Evolutionary conservation across 176 grass and related monocot species (phyloP).

Genomic region (Saccharum spontaneum): DNA sequence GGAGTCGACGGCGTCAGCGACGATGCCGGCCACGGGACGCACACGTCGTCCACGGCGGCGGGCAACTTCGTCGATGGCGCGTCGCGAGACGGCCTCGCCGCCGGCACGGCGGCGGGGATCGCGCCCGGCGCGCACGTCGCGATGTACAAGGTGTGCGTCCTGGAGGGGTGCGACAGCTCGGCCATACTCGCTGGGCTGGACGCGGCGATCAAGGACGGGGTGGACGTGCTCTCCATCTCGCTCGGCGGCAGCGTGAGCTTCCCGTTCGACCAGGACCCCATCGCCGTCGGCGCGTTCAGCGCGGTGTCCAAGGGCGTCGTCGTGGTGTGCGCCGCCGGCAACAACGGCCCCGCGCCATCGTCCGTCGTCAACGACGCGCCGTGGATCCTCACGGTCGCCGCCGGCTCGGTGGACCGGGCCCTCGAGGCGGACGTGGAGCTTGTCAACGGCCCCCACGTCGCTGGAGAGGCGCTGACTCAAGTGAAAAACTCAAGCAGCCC

Average conservation of each 20-base stretch:
- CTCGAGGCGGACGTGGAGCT: background rate
- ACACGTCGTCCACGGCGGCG: slow-evolving; percentile 47
- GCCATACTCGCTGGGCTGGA: slow-evolving; percentile 18
- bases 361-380: slow-evolving; percentile 46
- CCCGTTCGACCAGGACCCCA: background rate
- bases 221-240: slow-evolving; percentile 68
- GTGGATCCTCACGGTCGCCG: slow-evolving; percentile 62
- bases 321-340: slow-evolving; percentile 46
- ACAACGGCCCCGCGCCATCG: background rate
- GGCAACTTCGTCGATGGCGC: slow-evolving; percentile 10
- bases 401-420: slow-evolving; percentile 31
- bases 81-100: too few species aligned
- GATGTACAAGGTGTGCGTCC: background rate
- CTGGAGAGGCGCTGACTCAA: background rate
- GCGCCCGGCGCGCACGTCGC: slow-evolving; percentile 17
- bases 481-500: background rate
- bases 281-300: slow-evolving; percentile 42
- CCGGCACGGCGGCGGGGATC: background rate
- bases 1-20: background rate
- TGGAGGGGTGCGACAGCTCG: background rate
- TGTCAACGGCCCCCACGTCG: background rate
- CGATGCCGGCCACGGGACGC: slow-evolving; percentile 13
- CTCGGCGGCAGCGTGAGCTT: background rate
- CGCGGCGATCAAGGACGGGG: slow-evolving; percentile 50
- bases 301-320: slow-evolving; percentile 44